Percentiles rank a stretch among this genome's conserved stretches.
phyloP scores from a whole-genome alignment of 371 early-diverging fungal genomes.

The Phascolomyces articulosus region DNA sequence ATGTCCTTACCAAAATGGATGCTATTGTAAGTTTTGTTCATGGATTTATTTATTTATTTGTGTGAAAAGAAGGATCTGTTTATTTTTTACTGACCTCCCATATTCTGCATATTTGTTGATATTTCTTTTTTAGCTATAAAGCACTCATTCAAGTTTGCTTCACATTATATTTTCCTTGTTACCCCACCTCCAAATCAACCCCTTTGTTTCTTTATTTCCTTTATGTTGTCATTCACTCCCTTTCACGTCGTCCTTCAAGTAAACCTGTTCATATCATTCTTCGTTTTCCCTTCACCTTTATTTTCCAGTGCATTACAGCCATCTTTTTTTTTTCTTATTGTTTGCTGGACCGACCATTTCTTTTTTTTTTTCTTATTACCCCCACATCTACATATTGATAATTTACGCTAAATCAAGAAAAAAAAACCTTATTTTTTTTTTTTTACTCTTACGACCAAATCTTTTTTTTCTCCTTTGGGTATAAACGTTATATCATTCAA shows the following conservation, averaged over 20 bases:
- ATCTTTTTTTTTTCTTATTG: neutral
- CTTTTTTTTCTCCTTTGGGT: no score
- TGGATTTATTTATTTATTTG: neutral
- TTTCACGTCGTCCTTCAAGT: neutral
- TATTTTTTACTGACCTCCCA: neutral
- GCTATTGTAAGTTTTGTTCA: conserved; percentile 63
- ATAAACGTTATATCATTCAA: no score
- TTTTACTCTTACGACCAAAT: no score
- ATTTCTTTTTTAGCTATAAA: no score
- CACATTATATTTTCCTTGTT: no score
- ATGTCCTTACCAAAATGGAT: conserved; percentile 90
- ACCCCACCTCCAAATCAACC: neutral
- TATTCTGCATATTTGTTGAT: no score
- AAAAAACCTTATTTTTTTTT: no score
- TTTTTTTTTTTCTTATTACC: no score
- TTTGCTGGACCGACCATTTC: neutral
- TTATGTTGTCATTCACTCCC: neutral
- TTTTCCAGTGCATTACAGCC: neutral
- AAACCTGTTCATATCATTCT: neutral
- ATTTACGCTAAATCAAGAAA: no score
- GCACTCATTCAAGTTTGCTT: no score
- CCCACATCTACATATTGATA: neutral
- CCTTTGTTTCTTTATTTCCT: neutral
- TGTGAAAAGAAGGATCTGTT: neutral
- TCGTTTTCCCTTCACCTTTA: neutral